A percentile compares a stretch with the other conserved stretches of the same genome.
phyloP scores from a whole-genome alignment of 345 rosid genomes.

The Eucalyptus coolabah region DNA sequence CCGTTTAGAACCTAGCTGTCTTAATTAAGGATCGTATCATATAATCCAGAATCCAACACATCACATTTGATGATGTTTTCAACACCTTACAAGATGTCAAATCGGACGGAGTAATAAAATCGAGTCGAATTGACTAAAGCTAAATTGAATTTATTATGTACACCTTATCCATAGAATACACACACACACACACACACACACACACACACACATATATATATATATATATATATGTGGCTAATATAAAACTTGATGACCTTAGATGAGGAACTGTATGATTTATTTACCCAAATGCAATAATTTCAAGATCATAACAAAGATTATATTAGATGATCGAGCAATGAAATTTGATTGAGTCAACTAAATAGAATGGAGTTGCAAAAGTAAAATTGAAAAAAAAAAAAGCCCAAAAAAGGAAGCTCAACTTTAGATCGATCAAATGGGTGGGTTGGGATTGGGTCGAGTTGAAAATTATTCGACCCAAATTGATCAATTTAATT shows the following conservation, averaged over 20 bases:
- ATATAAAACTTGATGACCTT: not conserved
- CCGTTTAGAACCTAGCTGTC: not conserved
- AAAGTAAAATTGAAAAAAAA: too few species aligned
- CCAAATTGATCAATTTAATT: too few species aligned
- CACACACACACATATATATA: too few species aligned
- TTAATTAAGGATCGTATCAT: not conserved
- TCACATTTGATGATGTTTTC: not conserved
- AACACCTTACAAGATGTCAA: not conserved
- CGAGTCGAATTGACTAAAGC: accelerated
- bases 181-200: too few species aligned
- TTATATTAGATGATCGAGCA: too few species aligned
- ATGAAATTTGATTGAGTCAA: too few species aligned
- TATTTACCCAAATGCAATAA: not conserved
- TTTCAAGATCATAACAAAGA: not conserved
- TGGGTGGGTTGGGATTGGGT: not conserved
- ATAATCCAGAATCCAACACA: not conserved
- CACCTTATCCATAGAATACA: not conserved
- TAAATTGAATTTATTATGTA: not conserved
- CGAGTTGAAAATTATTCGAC: too few species aligned
- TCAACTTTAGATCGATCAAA: accelerated
- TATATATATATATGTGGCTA: not conserved
- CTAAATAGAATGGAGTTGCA: not conserved
- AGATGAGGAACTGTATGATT: not conserved
- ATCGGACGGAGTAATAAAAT: accelerated
- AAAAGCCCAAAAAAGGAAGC: not conserved